A percentile compares a stretch with the other conserved stretches of the same genome.
These are phyloP conservation scores for Trypanosoma avium DNA, from an alignment of 208 protist genomes.

Conservation along the genomic window DNA sequence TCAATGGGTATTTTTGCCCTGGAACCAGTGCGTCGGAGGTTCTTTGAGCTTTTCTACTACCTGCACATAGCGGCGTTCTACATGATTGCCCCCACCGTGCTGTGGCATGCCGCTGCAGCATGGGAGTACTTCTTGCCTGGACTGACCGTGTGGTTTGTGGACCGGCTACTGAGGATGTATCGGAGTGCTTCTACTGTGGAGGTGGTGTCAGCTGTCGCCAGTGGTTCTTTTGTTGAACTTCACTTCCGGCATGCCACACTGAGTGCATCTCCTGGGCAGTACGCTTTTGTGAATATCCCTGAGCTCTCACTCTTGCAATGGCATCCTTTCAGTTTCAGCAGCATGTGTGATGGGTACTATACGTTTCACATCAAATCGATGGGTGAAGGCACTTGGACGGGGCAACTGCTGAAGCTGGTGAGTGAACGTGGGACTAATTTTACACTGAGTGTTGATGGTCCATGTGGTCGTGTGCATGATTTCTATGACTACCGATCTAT, in stretches of 20 bases:
- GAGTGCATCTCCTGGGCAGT: conserved; percentile 26
- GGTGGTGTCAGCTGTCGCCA: conserved; percentile 10
- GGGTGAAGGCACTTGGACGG: conserved; percentile 49
- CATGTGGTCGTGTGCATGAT: conserved; percentile 39
- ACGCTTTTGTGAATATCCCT: conserved; percentile 57
- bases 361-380: conserved; percentile 53
- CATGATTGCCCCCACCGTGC: conserved; percentile 44
- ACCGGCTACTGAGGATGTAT: conserved; percentile 47
- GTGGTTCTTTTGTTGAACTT: conserved; percentile 11
- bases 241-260: conserved; percentile 18
- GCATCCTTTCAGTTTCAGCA: conserved; percentile 64
- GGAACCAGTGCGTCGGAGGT: conserved; percentile 41
- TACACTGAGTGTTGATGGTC: conserved; percentile 44
- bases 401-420: conserved; percentile 32
- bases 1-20: conserved; percentile 49
- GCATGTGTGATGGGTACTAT: conserved; percentile 1
- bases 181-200: conserved; percentile 29
- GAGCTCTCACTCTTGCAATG: conserved; percentile 59
- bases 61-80: conserved; percentile 48
- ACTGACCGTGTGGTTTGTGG: conserved; percentile 49
- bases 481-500: conserved; percentile 35
- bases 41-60: conserved; percentile 77
- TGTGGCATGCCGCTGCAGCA: conserved; percentile 50
- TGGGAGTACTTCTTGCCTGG: conserved; percentile 67
- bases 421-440: conserved; percentile 17